phyloP scores from a whole-genome alignment of 306 rosid species.

The Corylus avellana region DNA sequence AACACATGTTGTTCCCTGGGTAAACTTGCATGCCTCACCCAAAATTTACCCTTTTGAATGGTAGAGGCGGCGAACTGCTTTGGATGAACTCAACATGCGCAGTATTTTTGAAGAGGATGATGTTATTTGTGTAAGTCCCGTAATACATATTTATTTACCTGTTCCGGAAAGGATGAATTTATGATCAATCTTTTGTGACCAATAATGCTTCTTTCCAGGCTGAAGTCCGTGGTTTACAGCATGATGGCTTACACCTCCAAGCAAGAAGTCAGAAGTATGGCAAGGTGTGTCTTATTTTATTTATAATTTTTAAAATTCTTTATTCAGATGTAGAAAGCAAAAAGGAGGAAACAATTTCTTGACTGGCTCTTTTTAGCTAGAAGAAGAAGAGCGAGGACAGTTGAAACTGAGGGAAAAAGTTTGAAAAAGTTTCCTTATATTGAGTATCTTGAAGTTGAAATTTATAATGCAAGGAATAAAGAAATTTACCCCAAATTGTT shows the following conservation, averaged over 20 bases:
- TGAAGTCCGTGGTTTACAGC: slow-evolving; percentile 86
- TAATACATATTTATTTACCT: background rate
- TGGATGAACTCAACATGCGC: slow-evolving; percentile 95
- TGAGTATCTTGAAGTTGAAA: background rate
- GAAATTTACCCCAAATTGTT: background rate
- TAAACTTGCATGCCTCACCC: slow-evolving; percentile 10
- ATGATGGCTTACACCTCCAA: slow-evolving; percentile 92
- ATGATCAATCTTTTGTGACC: background rate
- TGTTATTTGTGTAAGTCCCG: slow-evolving; percentile 73
- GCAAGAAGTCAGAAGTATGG: slow-evolving; percentile 96
- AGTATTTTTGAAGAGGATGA: slow-evolving; percentile 82
- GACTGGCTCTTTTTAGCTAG: background rate
- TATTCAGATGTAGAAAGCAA: background rate
- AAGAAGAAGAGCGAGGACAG: too few species aligned
- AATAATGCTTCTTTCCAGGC: slow-evolving; percentile 45
- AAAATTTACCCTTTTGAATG: slow-evolving; percentile 16
- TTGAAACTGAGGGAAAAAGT: too few species aligned
- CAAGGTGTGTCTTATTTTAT: slow-evolving; percentile 55
- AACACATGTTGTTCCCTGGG: background rate
- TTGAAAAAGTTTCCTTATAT: background rate
- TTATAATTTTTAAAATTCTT: background rate
- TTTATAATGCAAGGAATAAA: background rate
- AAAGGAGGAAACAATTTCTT: background rate
- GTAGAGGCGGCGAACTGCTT: slow-evolving; percentile 86
- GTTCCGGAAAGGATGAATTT: background rate